phyloP scores from a whole-genome alignment of 2,329 filamentous ascomycete genomes.

The Sclerotinia minor region DNA sequence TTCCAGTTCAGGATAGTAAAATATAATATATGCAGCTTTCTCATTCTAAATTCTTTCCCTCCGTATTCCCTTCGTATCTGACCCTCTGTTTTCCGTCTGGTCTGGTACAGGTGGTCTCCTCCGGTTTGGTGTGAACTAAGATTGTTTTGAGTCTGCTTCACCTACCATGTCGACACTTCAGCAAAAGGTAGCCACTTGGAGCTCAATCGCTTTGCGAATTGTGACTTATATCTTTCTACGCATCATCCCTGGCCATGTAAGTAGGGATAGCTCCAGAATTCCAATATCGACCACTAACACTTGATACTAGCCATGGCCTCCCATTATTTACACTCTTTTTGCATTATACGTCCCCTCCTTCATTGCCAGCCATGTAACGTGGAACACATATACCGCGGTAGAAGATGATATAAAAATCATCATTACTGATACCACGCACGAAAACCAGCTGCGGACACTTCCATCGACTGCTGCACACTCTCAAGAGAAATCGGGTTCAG shows the following conservation, averaged over 20 bases:
- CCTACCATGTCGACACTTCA: conserved; percentile 14
- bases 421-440: conserved; percentile 49
- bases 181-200: conserved; percentile 39
- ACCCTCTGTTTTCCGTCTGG: background rate
- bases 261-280: conserved; percentile 25
- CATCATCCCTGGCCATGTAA: conserved; percentile 49
- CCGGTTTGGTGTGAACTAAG: background rate
- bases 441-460: conserved; percentile 41
- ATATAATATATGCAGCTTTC: background rate
- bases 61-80: background rate
- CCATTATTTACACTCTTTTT: conserved; percentile 59
- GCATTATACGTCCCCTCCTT: conserved; percentile 67
- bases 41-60: background rate
- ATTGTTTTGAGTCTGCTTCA: background rate
- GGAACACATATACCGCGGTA: conserved; percentile 58
- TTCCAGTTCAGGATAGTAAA: background rate
- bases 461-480: conserved; percentile 38
- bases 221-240: conserved; percentile 59
- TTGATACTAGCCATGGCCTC: conserved; percentile 41
- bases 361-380: conserved; percentile 56
- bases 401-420: conserved; percentile 59
- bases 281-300: conserved; percentile 11
- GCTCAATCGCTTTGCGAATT: conserved; percentile 53
- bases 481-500: conserved; percentile 31
- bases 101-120: no score